phyloP scores from a whole-genome alignment of 768 basidiomycete species.

The Boletus reticuloceps region DNA sequence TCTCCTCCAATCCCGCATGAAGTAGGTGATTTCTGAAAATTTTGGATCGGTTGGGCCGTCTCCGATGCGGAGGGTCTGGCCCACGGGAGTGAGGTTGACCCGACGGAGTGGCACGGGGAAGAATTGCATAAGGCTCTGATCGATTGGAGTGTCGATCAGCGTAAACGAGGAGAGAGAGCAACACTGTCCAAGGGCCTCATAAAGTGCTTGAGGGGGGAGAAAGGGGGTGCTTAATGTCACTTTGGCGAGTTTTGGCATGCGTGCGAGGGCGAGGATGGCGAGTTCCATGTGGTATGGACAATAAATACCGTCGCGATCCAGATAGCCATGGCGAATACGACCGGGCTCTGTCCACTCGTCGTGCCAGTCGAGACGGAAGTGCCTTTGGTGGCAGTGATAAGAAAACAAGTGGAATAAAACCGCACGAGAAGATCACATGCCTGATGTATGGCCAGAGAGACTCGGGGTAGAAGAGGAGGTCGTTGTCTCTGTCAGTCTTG shows the following conservation, averaged over 20 bases:
- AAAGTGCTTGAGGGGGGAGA: constrained; percentile 30
- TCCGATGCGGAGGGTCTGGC: constrained; percentile 34
- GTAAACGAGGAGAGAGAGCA: constrained; percentile 25
- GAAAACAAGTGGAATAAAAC: not conserved
- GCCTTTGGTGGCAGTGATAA: constrained; percentile 15
- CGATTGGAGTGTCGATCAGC: constrained; percentile 34
- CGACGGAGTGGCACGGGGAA: constrained; percentile 24
- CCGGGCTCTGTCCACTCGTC: constrained; percentile 37
- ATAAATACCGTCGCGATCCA: constrained; percentile 34
- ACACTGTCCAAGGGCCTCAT: constrained; percentile 28
- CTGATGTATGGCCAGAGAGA: constrained; percentile 31
- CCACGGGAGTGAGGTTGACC: constrained; percentile 31
- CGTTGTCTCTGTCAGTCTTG: constrained; percentile 21
- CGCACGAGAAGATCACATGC: constrained; percentile 4
- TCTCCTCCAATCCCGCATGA: constrained; percentile 35
- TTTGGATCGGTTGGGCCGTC: constrained; percentile 33
- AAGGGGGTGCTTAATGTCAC: constrained; percentile 33
- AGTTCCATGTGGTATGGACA: constrained; percentile 27
- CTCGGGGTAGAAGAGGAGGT: constrained; percentile 31
- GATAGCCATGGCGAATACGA: constrained; percentile 31
- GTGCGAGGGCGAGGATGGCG: constrained; percentile 22
- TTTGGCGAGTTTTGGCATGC: constrained; percentile 30
- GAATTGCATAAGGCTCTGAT: constrained; percentile 33
- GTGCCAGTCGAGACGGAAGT: constrained; percentile 34
- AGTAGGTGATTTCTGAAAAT: constrained; percentile 32